A percentile compares a stretch with the other conserved stretches of the same genome.
These are phyloP conservation scores for Neurospora terricola DNA, from an alignment of 495 filamentous ascomycete species.

Conservation along the genomic window DNA sequence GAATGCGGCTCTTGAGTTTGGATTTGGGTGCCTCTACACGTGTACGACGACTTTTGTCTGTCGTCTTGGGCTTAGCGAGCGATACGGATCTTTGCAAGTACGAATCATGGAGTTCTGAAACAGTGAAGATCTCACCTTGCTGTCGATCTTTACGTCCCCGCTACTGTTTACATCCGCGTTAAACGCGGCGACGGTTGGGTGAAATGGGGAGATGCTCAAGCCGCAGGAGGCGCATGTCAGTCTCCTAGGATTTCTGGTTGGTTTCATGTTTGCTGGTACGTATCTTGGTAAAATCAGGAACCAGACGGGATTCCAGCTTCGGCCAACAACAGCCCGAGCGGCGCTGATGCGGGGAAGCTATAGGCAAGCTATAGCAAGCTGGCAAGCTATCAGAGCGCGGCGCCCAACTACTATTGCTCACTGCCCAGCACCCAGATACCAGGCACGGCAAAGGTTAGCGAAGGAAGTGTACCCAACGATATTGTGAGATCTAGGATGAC, in stretches of 20 bases:
- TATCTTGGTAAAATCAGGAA: background rate
- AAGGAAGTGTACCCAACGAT: background rate
- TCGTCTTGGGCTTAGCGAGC: background rate
- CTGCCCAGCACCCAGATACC: no score
- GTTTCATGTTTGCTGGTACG: background rate
- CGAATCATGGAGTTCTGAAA: background rate
- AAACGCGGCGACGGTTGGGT: background rate
- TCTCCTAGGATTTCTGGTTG: background rate
- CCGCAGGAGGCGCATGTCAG: background rate
- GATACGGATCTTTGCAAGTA: background rate
- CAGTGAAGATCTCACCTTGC: background rate
- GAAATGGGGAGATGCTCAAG: background rate
- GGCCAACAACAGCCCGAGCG: background rate
- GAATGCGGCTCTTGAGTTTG: background rate
- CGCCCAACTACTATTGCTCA: background rate
- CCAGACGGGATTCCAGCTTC: background rate
- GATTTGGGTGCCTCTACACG: no score
- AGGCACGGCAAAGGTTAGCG: background rate
- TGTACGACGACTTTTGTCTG: no score
- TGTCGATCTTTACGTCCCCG: background rate
- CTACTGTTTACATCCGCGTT: background rate
- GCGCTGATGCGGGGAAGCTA: background rate
- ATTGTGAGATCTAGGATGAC: background rate
- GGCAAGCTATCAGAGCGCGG: background rate
- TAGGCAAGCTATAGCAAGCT: background rate